Evolutionary conservation across 1,284 basidiomycete species (phyloP), one percentile per base, ranked within the genome.

Genomic region (Peniophora sp.): DNA sequence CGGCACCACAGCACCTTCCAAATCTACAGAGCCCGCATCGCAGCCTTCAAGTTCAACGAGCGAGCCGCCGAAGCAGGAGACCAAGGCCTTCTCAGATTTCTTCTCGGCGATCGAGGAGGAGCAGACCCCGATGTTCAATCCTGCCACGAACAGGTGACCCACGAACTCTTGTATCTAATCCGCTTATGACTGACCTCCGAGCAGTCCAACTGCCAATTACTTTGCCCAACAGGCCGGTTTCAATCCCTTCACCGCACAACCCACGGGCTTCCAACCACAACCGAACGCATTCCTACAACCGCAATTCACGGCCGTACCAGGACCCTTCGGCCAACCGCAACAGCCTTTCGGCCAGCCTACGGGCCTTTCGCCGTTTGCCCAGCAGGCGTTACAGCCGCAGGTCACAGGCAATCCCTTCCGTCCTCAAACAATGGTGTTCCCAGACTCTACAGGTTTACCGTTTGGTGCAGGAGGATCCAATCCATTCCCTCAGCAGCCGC

Each of bases 21-120:
- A 63, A 10, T 61, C 62, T 34, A 48, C 59, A 5, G 41, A 59
- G 47, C 14, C 52, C 5, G 23, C 60, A 2, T 25, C 52, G 20
- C 36, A 50, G 8, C 58, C 58, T 10, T 48, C 59, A 19, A 59
- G 64, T 3, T 60, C 63, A 10, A 60, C 64, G 17, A 51, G 60
- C 12, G 49, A 55, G 2, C 36, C 60, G 1, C 55, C 57, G 19
- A 52, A 61, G 17, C 44, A 53, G 50, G 51, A 68, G 54, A 17
- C 53, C 53, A 65, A 67, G 50, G 63, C 75, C 19, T 74, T 90
- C 51, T 70, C 85, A 35, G 97, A 99, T 69, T 97, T 99, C 73
- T 97, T 99, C 69, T 74, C 79, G 47, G 83, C 90, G 16, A 97
- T 99, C 59, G 94, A 97, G 65, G 79, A 83, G 50, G 84, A 90